phyloP scores from a whole-genome alignment of 768 basidiomycete genomes.

The Galerina marginata region DNA sequence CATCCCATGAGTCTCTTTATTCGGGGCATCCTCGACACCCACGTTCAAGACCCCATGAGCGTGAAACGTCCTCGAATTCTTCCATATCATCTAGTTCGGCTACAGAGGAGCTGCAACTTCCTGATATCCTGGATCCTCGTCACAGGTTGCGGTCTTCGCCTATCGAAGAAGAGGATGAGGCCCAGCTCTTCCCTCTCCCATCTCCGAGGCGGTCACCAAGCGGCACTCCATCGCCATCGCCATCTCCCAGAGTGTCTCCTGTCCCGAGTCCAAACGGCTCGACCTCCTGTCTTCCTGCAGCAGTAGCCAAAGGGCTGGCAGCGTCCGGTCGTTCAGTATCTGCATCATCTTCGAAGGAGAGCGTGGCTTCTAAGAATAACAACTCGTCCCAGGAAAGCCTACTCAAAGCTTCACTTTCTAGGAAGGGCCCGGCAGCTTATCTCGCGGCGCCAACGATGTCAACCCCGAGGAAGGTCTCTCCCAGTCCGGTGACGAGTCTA shows the following conservation, averaged over 20 bases:
- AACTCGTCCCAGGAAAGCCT: constrained; percentile 24
- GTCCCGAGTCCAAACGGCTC: constrained; percentile 41
- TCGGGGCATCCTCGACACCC: constrained; percentile 14
- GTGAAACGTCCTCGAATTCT: constrained; percentile 15
- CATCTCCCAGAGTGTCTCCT: constrained; percentile 32
- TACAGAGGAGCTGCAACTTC: constrained; percentile 10
- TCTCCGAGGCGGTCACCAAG: constrained; percentile 56
- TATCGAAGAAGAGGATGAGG: constrained; percentile 61
- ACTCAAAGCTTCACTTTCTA: constrained; percentile 22
- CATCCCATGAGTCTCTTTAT: constrained; percentile 23
- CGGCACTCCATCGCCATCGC: constrained; percentile 35
- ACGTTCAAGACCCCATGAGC: constrained; percentile 15
- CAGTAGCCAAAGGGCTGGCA: not conserved
- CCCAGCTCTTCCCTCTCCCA: constrained; percentile 59
- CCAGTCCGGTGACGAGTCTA: not conserved
- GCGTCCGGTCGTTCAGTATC: constrained; percentile 6
- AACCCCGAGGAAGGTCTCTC: not conserved
- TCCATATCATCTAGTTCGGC: constrained; percentile 12
- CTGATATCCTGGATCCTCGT: constrained; percentile 18
- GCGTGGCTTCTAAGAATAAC: constrained; percentile 17
- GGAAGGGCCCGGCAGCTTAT: constrained; percentile 13
- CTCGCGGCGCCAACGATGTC: constrained; percentile 3
- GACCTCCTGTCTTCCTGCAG: constrained; percentile 23
- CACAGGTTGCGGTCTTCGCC: constrained; percentile 36
- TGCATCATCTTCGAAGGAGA: constrained; percentile 26